Evolutionary conservation across 176 grass and related monocot genomes (phyloP), one percentile per base, ranked within the genome.

Genomic region (Oryza glaberrima): DNA sequence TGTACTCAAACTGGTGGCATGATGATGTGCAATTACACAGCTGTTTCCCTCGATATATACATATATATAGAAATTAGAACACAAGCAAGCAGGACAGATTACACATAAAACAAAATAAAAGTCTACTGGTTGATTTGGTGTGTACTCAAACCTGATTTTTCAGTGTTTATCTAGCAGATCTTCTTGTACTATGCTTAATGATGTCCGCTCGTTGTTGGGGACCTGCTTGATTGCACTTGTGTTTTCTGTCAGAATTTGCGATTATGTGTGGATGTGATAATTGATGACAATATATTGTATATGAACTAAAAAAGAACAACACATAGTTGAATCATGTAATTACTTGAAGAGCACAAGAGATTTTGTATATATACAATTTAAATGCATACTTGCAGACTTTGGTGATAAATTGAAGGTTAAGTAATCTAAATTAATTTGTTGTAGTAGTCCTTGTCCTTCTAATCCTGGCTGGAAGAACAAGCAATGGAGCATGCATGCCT

Each of bases 131-230:
- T 26, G 20, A 28, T 73, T 35, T 56, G 58, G 20, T 11, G 58
- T 63, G n/a, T 63, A 63, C 9, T 63, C 58, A 11, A 41, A 77
- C 48, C 20, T 49, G 40, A 71, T 52, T 77, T 72, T 72, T 44
- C 7, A 70, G 67, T 41, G 20, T 54, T 71, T 70, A 25, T 56
- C n/a, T 5, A 71, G 34, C 67, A 44, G 19, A 43, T 70, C 36
- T 41, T 70, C 34, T 5, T 70, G 4, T n/a, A 40, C 68, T 70
- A 6, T 19, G 36, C 58, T 63, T 63, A 0, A 23, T 63, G 58
- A 2, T 20, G 56, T 63, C 58, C 58, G n/a, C 3, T 23, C 58
- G 58, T 63, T 63, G n/a, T 63, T 46, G 15, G n/a, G 73, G 36
- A 49, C 51, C 75, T 85, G 16, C 25, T 30, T 68, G 11, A 46